Conservation (phyloP, 148 eudicot genomes). For the Arctostaphylos glauca region DNA sequence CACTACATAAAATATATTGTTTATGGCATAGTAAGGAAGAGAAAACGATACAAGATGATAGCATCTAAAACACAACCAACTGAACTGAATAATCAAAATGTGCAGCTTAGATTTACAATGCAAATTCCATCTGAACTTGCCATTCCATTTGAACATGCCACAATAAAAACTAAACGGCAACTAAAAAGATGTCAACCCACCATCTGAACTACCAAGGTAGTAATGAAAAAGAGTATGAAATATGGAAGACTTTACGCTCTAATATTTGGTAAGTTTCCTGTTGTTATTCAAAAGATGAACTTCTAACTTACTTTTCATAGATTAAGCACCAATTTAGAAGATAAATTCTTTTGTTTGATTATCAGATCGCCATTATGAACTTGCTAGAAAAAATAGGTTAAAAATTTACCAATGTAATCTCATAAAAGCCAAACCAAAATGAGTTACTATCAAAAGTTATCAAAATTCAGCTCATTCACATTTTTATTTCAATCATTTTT, state of each 20-base stretch:
- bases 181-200: too few relatives aligned
- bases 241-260: neutral
- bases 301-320: neutral
- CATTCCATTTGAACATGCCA: too few relatives aligned
- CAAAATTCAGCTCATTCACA: neutral
- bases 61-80: neutral
- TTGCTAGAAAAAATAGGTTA: too few relatives aligned
- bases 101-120: neutral
- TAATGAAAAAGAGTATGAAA: too few relatives aligned
- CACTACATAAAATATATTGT: constrained; percentile 37
- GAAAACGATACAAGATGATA: neutral
- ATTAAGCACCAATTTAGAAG: constrained; percentile 3
- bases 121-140: too few relatives aligned
- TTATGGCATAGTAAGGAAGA: neutral
- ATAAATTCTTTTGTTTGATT: neutral
- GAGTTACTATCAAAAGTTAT: neutral
- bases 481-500: neutral
- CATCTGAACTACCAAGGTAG: neutral
- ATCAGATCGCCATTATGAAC: neutral
- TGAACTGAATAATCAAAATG: too few relatives aligned
- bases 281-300: neutral
- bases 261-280: neutral
- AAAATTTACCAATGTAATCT: neutral
- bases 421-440: neutral
- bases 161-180: too few relatives aligned